Evolutionary conservation across 2,329 filamentous ascomycete genomes (phyloP), one percentile per base, ranked within the genome.

Genomic region (Scorias spongiosa): DNA sequence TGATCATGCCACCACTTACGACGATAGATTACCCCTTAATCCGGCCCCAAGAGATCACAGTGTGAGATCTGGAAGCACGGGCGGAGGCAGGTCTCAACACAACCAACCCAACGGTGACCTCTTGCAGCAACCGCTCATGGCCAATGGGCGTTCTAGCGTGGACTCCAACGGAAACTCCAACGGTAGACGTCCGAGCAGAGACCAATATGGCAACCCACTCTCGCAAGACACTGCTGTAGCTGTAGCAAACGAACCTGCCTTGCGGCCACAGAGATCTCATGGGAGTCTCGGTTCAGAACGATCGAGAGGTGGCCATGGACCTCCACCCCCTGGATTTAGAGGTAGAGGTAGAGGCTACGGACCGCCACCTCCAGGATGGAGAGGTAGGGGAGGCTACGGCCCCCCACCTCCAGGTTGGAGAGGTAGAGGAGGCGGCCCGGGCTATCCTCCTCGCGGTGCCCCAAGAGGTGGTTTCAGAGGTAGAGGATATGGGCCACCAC

Each of bases 21-120:
- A 87, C 51, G 83, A 87, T 58, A 74, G 74, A 44, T 74, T 81
- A 12, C 83, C 83, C 1, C 64, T 87, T 46, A 88, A 83, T 14
- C 69, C 75, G 7, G 3, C 38, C 5, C 38, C 38, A 14, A 68
- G 72, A 42, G 79, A 76, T 44, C 76, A 78, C 2, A 75, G 74
- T 14, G 70, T 80, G 34, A 53, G 53, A 62, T 64, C 42, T 38
- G 55, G 51, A n/a, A 58, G 54, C 40, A 55, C 57, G 5, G 46
- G 59, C 61, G 54, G 52, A 12, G 32, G 32, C 15, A 36, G 32
- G 32, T 3, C 32, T 15, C 15, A 64, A 63, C 26, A 59, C 57
- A 39, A 61, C 38, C 49, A 48, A 34, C 56, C 53, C 6, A 51
- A 53, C 56, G 44, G 62, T 54, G 51, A 63, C 61, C 55, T 69